These are phyloP conservation scores for Fomitopsis betulina DNA, from an alignment of 1,284 basidiomycete species.

Conservation along the genomic window DNA sequence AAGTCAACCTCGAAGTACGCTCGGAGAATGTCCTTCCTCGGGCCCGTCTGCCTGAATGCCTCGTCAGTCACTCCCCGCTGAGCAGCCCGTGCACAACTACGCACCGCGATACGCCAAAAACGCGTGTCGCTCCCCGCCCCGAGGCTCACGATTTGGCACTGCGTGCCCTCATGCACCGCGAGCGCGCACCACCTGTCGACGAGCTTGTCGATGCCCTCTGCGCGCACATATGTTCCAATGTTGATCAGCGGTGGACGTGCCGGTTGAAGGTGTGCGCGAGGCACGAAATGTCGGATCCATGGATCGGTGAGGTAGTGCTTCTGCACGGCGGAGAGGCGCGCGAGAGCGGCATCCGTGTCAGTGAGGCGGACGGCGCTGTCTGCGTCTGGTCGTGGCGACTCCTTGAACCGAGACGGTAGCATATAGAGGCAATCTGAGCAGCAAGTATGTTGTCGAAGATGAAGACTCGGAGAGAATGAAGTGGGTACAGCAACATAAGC, in stretches of 20 bases:
- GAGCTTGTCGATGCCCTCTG: slow-evolving; percentile 75
- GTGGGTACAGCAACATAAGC: no score
- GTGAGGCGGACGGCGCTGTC: slow-evolving; percentile 69
- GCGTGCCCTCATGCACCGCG: slow-evolving; percentile 33
- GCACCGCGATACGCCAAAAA: slow-evolving; percentile 86
- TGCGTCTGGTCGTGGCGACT: slow-evolving; percentile 22
- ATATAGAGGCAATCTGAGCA: neutral
- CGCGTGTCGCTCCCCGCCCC: slow-evolving; percentile 93
- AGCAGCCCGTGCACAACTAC: slow-evolving; percentile 24
- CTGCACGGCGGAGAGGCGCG: slow-evolving; percentile 77
- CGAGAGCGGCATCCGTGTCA: slow-evolving; percentile 70
- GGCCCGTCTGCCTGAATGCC: slow-evolving; percentile 42
- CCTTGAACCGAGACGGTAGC: slow-evolving; percentile 9
- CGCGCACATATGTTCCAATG: slow-evolving; percentile 88
- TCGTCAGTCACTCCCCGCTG: neutral
- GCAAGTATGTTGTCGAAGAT: no score
- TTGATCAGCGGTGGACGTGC: slow-evolving; percentile 87
- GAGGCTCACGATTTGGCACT: slow-evolving; percentile 81
- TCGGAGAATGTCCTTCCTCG: slow-evolving; percentile 41
- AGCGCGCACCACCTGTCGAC: slow-evolving; percentile 67
- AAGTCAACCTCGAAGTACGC: slow-evolving; percentile 92
- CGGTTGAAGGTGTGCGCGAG: slow-evolving; percentile 59
- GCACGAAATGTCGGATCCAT: slow-evolving; percentile 60
- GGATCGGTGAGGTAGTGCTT: slow-evolving; percentile 77
- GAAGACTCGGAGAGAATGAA: no score